Evolutionary conservation across 2,329 filamentous ascomycete genomes (phyloP), one percentile per base, ranked within the genome.

Genomic region (Emydomyces testavorans): DNA sequence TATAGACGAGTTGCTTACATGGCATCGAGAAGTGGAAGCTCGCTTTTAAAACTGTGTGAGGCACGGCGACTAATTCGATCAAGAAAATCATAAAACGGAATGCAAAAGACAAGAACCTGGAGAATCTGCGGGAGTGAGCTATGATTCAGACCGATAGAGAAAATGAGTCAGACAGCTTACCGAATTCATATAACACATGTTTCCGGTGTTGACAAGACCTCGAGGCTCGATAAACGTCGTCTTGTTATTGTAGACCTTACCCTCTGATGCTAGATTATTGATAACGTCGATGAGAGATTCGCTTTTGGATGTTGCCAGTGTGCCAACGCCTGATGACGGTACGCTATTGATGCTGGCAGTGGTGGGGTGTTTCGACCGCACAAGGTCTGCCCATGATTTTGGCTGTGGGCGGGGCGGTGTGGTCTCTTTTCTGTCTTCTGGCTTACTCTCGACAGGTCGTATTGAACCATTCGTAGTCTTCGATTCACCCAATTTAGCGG

Each of bases 171-270:
- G 10, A 15, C 3, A n/a, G 71, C 85, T 70, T 75, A 94, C 90
- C 54, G 92, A 95, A 72, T 96, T 98, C 92, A 98, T 96, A 69
- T 98, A 98, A 68, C 92, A 98, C 85, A 96, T 93, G 63, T 98
- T 96, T 42, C 92, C 92, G 34, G 90, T 93, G 68, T 98, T 98
- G 56, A 94, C 85, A 60, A 98, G 76, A 41, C 92, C 92, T 56
- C 90, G 79, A 43, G 92, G 92, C 67, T 96, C 87, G 43, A 98
- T 75, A 60, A 95, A 95, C 15, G 83, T 74, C 55, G 90, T 71
- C 58, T 83, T 85, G 26, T 77, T 70, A 31, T 66, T 64, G 53
- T 71, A 67, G 50, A 74, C 71, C 39, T 75, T 74, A 31, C 73
- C 72, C 49, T 78, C 75, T 7, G 39, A 39, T 20, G 88, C 77